Percentiles rank a stretch among this genome's conserved stretches.
Conservation (phyloP, 1,284 basidiomycete genomes). For the Melampsora americana region DNA sequence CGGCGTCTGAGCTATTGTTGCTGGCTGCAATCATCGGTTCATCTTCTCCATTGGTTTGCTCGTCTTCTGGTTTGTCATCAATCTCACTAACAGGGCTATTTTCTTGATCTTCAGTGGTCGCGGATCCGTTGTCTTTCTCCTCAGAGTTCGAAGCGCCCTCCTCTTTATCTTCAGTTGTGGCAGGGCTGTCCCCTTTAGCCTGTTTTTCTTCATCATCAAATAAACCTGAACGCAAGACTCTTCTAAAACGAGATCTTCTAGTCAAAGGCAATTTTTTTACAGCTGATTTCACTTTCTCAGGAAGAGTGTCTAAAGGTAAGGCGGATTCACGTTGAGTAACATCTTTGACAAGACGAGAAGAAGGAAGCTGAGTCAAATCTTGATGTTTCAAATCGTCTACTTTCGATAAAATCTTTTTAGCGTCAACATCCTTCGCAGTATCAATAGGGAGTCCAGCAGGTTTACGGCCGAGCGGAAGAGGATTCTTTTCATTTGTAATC, state of each 20-base stretch:
- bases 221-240: not conserved
- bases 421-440: not conserved
- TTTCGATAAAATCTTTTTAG: not conserved
- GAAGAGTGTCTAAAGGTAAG: not conserved
- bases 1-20: not conserved
- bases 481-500: not conserved
- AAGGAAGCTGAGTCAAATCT: constrained; percentile 2
- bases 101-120: not conserved
- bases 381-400: constrained; percentile 7
- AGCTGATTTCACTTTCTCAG: not conserved
- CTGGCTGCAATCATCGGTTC: not conserved
- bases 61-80: not conserved
- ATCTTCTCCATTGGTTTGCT: not conserved
- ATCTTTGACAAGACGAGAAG: not conserved
- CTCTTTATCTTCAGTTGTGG: not conserved
- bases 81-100: not conserved
- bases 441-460: constrained; percentile 2
- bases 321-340: not conserved
- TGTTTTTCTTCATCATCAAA: not conserved
- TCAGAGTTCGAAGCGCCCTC: not conserved
- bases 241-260: not conserved
- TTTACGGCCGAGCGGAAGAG: not conserved
- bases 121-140: too few relatives aligned
- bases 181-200: not conserved
- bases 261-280: not conserved